Base-by-base conservation (phyloP, 805 yeast species). In the Pichia phayaonensis region DNA sequence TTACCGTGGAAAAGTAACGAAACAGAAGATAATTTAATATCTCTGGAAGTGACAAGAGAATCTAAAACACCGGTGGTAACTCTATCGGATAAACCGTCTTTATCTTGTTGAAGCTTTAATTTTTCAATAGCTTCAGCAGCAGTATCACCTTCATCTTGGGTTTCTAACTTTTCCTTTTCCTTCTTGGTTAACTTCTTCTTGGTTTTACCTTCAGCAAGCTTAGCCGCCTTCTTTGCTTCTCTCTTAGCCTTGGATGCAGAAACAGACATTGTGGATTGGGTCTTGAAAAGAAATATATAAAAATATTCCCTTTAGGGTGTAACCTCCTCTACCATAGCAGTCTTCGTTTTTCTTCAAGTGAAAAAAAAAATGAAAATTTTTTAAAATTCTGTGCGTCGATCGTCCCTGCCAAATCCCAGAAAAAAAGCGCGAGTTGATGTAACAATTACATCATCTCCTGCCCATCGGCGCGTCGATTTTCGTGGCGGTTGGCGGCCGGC, bases 231-330 rank as follows among this genome's bases (percentile, higher is more conserved):
- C 75, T 90, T 92, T 58, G 96, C 96, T 59, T 92, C 97, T 84
- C 99, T 88, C 76, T 92, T 94, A 56, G 98, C 98, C 71, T 92
- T 92, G 21, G 97, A 90, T 58, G 97, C 83, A 51, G 98, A 92
- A 59, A 83, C 79, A 52, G 81, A 76, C 72, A 67, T 68, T 40
- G 8, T 38, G 44, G 22, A 10, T n/a, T 47, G 45, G 21, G 15
- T 31, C 11, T 23, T 3, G 8, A 27, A 18, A 34, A 22, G 11
- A 12, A n/a, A 18, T 10, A 29, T 16, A 34, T 34, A 16, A 16
- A 34, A 34, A 34, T 8, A 16, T 3, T 31, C n/a, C 12, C 38
- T 16, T 16, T 16, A 34, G 4, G 4, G 2, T 16, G n/a, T 8
- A 34, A n/a, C 20, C 11, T 34, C 16, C n/a, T 3, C n/a, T 29